Percentiles rank a stretch among this genome's conserved stretches.
phyloP scores from a whole-genome alignment of 2,329 filamentous ascomycete species.

The Monosporascus sp. region DNA sequence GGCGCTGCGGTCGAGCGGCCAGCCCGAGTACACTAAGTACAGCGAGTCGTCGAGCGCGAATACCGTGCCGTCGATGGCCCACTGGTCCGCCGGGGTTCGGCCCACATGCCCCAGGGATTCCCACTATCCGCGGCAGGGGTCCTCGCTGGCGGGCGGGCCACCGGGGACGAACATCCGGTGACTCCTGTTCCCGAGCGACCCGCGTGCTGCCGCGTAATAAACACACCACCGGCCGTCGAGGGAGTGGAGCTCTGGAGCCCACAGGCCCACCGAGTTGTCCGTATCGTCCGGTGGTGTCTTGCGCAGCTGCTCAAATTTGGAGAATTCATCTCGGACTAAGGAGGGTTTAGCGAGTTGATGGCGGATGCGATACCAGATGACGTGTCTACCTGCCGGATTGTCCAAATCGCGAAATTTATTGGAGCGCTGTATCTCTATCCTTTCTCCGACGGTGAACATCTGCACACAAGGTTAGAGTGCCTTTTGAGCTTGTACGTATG shows the following conservation, averaged over 20 bases:
- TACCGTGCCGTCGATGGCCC: slow-evolving; percentile 29
- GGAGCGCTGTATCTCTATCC: slow-evolving; percentile 28
- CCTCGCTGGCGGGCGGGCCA: slow-evolving; percentile 19
- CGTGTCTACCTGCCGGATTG: slow-evolving; percentile 14
- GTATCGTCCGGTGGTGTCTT: slow-evolving; percentile 26
- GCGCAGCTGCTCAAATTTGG: slow-evolving; percentile 2
- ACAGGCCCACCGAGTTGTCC: slow-evolving; percentile 25
- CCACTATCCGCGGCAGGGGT: slow-evolving; percentile 24
- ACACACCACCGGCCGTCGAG: slow-evolving; percentile 27
- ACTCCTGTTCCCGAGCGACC: slow-evolving; percentile 22
- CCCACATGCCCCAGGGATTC: slow-evolving; percentile 25
- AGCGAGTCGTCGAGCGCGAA: slow-evolving; percentile 21
- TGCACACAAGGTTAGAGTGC: slow-evolving; percentile 2
- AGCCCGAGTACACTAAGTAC: slow-evolving; percentile 28
- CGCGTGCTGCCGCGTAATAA: slow-evolving; percentile 27
- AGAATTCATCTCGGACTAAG: not conserved
- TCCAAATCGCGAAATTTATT: slow-evolving; percentile 23
- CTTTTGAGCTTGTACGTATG: not conserved
- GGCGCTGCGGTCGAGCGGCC: slow-evolving; percentile 19
- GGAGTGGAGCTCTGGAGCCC: slow-evolving; percentile 28
- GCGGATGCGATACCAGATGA: slow-evolving; percentile 22
- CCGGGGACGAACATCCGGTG: slow-evolving; percentile 29
- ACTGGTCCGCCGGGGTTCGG: slow-evolving; percentile 22
- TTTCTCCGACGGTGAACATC: slow-evolving; percentile 26
- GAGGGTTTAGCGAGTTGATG: not conserved